Conservation (phyloP, 2,329 filamentous ascomycete species). For the Cytospora leucostoma region DNA sequence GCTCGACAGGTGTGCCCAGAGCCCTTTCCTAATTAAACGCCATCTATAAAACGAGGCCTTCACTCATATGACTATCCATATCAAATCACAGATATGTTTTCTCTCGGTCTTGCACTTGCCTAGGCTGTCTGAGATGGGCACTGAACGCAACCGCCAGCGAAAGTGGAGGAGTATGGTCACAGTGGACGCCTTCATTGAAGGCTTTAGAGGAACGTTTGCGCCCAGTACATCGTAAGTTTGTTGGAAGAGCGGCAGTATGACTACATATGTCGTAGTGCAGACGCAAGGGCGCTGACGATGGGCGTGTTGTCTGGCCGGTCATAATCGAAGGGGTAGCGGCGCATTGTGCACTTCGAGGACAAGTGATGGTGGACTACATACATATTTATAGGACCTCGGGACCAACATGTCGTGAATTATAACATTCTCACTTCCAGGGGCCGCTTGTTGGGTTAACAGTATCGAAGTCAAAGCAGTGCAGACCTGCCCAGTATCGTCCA, state of each 20-base stretch:
- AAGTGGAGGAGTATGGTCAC: neutral
- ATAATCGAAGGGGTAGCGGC: neutral
- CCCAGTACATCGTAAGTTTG: neutral
- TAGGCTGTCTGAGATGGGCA: too few relatives aligned
- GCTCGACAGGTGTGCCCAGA: neutral
- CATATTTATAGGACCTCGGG: too few relatives aligned
- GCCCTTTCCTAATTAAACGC: neutral
- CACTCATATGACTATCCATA: neutral
- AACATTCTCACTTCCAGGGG: too few relatives aligned
- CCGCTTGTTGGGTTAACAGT: too few relatives aligned
- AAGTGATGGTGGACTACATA: too few relatives aligned
- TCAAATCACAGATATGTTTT: neutral
- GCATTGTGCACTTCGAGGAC: too few relatives aligned
- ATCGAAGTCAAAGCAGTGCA: too few relatives aligned
- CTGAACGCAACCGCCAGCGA: too few relatives aligned
- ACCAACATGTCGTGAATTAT: too few relatives aligned
- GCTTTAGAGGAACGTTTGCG: neutral
- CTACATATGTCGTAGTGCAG: neutral
- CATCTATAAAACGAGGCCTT: neutral
- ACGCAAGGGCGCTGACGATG: neutral
- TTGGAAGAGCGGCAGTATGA: neutral
- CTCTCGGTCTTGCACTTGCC: too few relatives aligned
- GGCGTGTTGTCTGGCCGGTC: neutral
- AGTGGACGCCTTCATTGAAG: neutral
- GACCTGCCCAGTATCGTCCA: too few relatives aligned